Conservation (phyloP, 1,139 yeast species). For the Debaryomyces robertsiae region DNA sequence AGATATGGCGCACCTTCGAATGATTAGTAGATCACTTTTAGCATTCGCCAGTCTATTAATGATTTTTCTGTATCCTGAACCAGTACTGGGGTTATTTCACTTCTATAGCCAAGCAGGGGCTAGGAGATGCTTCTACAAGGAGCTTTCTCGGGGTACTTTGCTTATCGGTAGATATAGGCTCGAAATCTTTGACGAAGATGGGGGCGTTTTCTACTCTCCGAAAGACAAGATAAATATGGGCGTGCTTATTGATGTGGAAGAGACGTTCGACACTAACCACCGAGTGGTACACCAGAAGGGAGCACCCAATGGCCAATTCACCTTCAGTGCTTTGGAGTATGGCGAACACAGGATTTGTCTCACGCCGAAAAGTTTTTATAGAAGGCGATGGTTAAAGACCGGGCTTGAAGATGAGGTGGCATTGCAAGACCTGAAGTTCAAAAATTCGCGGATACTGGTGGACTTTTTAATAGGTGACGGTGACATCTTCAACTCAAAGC, state of each 20-base stretch:
- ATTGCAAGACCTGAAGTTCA: conserved; percentile 50
- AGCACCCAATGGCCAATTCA: conserved; percentile 60
- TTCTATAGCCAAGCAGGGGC: conserved; percentile 61
- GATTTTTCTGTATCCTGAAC: conserved; percentile 1
- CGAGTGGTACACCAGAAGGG: conserved; percentile 69
- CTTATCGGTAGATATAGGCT: conserved; percentile 62
- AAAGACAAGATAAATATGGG: conserved; percentile 33
- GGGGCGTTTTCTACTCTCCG: conserved; percentile 48
- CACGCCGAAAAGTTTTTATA: conserved; percentile 55
- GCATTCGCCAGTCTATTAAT: conserved; percentile 5
- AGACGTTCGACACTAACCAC: conserved; percentile 66
- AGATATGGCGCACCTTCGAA: background rate
- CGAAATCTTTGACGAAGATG: conserved; percentile 52
- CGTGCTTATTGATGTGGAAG: conserved; percentile 53
- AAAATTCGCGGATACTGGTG: conserved; percentile 49
- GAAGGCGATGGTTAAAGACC: conserved; percentile 22
- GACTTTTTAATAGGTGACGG: conserved; percentile 58
- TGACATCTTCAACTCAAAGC: conserved; percentile 51
- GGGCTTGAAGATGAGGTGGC: conserved; percentile 16
- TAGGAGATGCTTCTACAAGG: conserved; percentile 67
- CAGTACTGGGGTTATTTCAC: conserved; percentile 26
- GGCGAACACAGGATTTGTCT: conserved; percentile 78
- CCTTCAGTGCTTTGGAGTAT: conserved; percentile 66
- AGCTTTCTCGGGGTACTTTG: conserved; percentile 58
- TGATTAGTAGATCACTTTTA: background rate